These are phyloP conservation scores for Sugiyamaella grinbergsii DNA, from an alignment of 1,139 yeast species.

Conservation along the genomic window DNA sequence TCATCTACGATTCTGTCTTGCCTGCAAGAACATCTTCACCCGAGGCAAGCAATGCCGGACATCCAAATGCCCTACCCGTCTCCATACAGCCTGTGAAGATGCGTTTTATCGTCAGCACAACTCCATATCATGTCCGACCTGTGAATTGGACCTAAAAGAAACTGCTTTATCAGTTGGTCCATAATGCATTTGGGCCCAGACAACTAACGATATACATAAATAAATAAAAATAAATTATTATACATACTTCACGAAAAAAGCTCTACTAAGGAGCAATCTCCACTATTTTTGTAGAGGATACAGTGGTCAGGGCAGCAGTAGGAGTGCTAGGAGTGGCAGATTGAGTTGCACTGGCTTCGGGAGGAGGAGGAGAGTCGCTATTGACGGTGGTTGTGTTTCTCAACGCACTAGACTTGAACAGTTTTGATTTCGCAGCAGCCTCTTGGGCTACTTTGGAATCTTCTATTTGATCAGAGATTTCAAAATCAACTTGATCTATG, in stretches of 20 bases:
- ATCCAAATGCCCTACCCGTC: slow-evolving; percentile 44
- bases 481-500: slow-evolving; percentile 80
- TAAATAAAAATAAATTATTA: too few species aligned
- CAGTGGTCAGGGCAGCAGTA: not conserved
- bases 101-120: slow-evolving; percentile 39
- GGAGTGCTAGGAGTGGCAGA: not conserved
- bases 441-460: slow-evolving; percentile 10
- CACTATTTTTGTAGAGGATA: slow-evolving; percentile 6
- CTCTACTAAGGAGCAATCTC: slow-evolving; percentile 16
- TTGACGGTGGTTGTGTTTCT: slow-evolving; percentile 1
- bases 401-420: not conserved
- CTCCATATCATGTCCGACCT: slow-evolving; percentile 26
- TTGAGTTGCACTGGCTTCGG: not conserved
- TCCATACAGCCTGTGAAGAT: slow-evolving; percentile 54
- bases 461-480: slow-evolving; percentile 40
- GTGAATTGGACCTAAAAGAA: slow-evolving; percentile 23
- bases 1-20: slow-evolving; percentile 51
- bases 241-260: too few species aligned
- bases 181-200: too few species aligned
- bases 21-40: slow-evolving; percentile 61
- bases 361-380: not conserved
- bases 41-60: slow-evolving; percentile 51
- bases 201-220: too few species aligned
- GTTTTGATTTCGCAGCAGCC: slow-evolving; percentile 3
- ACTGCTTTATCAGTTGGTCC: slow-evolving; percentile 14